Evolutionary conservation across 352 stramenopile genomes (phyloP).

Genomic region (Phytopythium mirpurense): DNA sequence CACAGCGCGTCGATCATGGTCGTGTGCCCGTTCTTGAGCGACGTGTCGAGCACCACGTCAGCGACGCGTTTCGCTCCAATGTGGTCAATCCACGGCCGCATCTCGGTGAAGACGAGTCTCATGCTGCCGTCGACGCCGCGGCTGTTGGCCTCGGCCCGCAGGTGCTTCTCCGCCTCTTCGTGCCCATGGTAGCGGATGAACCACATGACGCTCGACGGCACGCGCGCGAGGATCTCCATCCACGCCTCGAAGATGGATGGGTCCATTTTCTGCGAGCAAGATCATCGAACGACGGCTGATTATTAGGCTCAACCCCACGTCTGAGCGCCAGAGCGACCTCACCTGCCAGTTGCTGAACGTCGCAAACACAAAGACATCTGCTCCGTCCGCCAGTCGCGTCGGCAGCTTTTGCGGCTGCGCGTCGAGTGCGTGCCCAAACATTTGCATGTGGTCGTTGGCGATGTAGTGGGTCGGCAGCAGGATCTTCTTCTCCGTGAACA

Average conservation of each 20-base stretch:
- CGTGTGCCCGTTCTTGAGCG: slow-evolving; percentile 84
- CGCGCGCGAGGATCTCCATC: slow-evolving; percentile 70
- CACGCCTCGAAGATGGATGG: slow-evolving; percentile 62
- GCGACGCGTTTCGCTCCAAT: slow-evolving; percentile 61
- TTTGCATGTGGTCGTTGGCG: slow-evolving; percentile 79
- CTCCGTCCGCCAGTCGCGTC: slow-evolving; percentile 3
- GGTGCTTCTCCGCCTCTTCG: slow-evolving; percentile 35
- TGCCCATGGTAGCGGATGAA: slow-evolving; percentile 63
- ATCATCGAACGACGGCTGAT: no score
- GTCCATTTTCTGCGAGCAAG: slow-evolving; percentile 64
- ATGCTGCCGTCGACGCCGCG: slow-evolving; percentile 43
- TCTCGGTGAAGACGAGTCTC: slow-evolving; percentile 50
- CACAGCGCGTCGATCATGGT: slow-evolving; percentile 76
- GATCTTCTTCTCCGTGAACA: slow-evolving; percentile 77
- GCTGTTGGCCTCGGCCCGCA: slow-evolving; percentile 42
- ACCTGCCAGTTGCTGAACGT: slow-evolving; percentile 86
- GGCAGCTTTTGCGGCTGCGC: slow-evolving; percentile 19
- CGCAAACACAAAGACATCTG: slow-evolving; percentile 55
- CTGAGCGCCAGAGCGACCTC: not conserved
- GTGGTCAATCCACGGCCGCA: slow-evolving; percentile 77
- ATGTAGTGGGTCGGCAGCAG: slow-evolving; percentile 74
- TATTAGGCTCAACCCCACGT: no score
- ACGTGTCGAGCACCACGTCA: slow-evolving; percentile 76
- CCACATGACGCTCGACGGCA: slow-evolving; percentile 69
- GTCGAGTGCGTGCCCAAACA: slow-evolving; percentile 51